A percentile compares a stretch with the other conserved stretches of the same genome.
Evolutionary conservation across 345 rosid genomes (phyloP).

Genomic region (Pistacia atlantica): DNA sequence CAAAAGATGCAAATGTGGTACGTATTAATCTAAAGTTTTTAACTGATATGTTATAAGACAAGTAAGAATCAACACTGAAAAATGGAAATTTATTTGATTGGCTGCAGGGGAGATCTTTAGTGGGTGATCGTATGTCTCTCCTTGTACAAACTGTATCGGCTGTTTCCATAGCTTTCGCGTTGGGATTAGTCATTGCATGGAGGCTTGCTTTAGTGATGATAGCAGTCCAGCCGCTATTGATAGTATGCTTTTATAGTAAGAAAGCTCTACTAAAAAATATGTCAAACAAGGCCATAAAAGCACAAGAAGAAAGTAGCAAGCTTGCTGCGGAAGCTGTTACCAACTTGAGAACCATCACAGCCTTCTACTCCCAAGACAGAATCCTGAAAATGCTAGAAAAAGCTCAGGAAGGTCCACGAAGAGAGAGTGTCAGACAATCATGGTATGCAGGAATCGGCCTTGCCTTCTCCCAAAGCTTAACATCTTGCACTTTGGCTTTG

Average conservation of each 20-base stretch:
- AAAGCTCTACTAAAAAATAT: constrained; percentile 41
- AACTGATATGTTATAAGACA: too few relatives aligned
- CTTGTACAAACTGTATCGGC: constrained; percentile 56
- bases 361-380: constrained; percentile 68
- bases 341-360: constrained; percentile 55
- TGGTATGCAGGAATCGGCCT: constrained; percentile 61
- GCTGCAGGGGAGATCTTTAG: constrained; percentile 47
- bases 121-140: constrained; percentile 57
- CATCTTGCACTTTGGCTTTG: constrained; percentile 43
- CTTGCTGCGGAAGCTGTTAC: constrained; percentile 63
- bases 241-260: constrained; percentile 44
- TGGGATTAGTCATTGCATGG: constrained; percentile 66
- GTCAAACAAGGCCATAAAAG: constrained; percentile 52
- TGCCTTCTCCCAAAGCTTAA: constrained; percentile 41
- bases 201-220: constrained; percentile 65
- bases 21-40: neutral
- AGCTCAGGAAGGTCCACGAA: constrained; percentile 46
- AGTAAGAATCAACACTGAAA: too few relatives aligned
- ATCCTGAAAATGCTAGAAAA: constrained; percentile 53
- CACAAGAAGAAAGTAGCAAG: constrained; percentile 62
- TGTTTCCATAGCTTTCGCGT: constrained; percentile 48
- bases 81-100: too few relatives aligned
- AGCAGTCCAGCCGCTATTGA: constrained; percentile 51
- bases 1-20: constrained; percentile 74
- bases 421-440: constrained; percentile 60